Percentiles rank a stretch among this genome's conserved stretches.
Conservation (phyloP, 495 filamentous ascomycete species). For the Neurospora sp. region DNA sequence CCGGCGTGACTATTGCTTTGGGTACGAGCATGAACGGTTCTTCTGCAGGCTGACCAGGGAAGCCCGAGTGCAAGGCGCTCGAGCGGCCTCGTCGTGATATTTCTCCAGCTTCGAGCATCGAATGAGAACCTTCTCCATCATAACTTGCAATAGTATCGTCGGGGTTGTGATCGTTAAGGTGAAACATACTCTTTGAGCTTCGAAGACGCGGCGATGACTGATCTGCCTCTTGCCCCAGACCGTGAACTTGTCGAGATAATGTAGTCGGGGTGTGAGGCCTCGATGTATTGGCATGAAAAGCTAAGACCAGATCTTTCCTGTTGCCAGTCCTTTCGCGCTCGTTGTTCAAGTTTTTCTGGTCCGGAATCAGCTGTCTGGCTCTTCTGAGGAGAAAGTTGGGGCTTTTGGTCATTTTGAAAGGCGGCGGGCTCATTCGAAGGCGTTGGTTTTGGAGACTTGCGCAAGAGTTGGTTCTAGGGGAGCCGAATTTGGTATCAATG, state of each 20-base stretch:
- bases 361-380: background rate
- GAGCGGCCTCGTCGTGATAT: background rate
- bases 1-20: constrained; percentile 38
- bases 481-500: background rate
- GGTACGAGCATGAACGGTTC: constrained; percentile 30
- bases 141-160: background rate
- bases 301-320: background rate
- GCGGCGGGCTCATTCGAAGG: background rate
- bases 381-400: background rate
- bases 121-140: background rate
- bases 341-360: background rate
- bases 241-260: background rate
- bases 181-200: constrained; percentile 8
- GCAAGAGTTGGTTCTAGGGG: background rate
- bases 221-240: background rate
- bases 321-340: background rate
- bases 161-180: background rate
- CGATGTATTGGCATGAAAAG: background rate
- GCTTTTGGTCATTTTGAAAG: background rate
- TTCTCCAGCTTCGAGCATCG: background rate
- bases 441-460: background rate
- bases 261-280: background rate
- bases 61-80: background rate
- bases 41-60: background rate
- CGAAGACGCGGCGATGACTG: background rate